Evolutionary conservation across 176 grass and related monocot genomes (phyloP).

Genomic region (Lolium multiflorum): DNA sequence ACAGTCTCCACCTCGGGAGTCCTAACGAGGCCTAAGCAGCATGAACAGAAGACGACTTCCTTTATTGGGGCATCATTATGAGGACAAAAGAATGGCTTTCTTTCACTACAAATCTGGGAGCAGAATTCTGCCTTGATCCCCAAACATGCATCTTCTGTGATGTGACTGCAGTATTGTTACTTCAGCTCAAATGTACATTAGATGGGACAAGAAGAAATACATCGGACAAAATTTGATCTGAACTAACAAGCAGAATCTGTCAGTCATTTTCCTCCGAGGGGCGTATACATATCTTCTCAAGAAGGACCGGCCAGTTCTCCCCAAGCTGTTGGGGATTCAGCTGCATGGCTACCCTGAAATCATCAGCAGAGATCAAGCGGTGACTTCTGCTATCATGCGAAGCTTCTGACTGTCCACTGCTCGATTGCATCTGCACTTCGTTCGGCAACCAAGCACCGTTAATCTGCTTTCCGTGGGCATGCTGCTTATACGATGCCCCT

Average conservation of each 20-base stretch:
- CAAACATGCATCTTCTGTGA: constrained; percentile 55
- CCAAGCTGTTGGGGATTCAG: constrained; percentile 87
- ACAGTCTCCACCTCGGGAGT: constrained; percentile 51
- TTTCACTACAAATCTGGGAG: constrained; percentile 45
- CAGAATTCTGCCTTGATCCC: constrained; percentile 52
- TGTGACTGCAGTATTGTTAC: constrained; percentile 39
- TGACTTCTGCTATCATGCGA: constrained; percentile 49
- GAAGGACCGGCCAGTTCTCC: constrained; percentile 79
- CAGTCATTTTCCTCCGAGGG: constrained; percentile 76
- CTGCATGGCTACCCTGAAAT: constrained; percentile 96
- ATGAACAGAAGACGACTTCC: constrained; percentile 53
- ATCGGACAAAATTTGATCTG: constrained; percentile 55
- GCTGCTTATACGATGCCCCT: constrained; percentile 53
- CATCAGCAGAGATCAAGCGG: constrained; percentile 60
- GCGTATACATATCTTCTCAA: constrained; percentile 82
- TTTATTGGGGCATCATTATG: constrained; percentile 53
- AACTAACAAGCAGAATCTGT: constrained; percentile 47
- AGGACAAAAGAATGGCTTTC: constrained; percentile 55
- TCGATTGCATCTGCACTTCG: constrained; percentile 55
- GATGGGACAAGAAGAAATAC: constrained; percentile 58
- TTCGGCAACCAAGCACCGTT: constrained; percentile 71
- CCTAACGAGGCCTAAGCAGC: constrained; percentile 52
- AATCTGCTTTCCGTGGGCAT: constrained; percentile 50
- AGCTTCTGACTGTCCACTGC: constrained; percentile 46
- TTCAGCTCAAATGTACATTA: constrained; percentile 64